Conservation (phyloP, 495 filamentous ascomycete species). For the Penicillium psychrofluorescens region DNA sequence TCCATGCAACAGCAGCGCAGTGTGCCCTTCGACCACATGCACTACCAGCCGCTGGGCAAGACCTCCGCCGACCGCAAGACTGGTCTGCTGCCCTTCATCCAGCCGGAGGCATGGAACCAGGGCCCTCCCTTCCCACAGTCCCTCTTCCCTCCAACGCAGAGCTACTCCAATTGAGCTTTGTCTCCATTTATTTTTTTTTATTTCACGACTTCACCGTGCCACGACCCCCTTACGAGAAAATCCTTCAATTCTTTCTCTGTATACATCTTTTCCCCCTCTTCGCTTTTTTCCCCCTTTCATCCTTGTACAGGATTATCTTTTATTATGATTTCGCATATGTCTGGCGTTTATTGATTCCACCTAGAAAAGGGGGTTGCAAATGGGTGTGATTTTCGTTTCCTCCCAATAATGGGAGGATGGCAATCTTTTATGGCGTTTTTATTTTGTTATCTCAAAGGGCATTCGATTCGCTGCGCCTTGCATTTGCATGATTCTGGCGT, state of each 20-base stretch:
- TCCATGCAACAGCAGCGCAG: conserved; percentile 66
- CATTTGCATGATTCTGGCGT: conserved; percentile 26
- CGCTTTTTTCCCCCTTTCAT: background rate
- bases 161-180: conserved; percentile 17
- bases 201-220: conserved; percentile 15
- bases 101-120: conserved; percentile 41
- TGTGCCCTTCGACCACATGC: conserved; percentile 75
- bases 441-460: background rate
- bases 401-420: conserved; percentile 4
- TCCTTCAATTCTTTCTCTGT: conserved; percentile 9
- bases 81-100: conserved; percentile 73
- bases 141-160: conserved; percentile 36
- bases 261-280: conserved; percentile 3
- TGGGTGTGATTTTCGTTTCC: conserved; percentile 3
- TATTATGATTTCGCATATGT: conserved; percentile 5
- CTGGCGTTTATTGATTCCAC: conserved; percentile 14
- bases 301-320: conserved; percentile 12
- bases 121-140: conserved; percentile 18
- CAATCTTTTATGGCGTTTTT: conserved; percentile 16
- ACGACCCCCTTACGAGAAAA: conserved; percentile 21
- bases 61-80: conserved; percentile 65
- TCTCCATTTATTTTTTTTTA: conserved; percentile 2
- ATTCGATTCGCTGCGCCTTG: conserved; percentile 8
- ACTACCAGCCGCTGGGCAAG: conserved; percentile 86
- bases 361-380: no score